Percentiles rank a stretch among this genome's conserved stretches.
Evolutionary conservation across 164 flowering plant genomes (phyloP).

Genomic region (Warburgia ugandensis): DNA sequence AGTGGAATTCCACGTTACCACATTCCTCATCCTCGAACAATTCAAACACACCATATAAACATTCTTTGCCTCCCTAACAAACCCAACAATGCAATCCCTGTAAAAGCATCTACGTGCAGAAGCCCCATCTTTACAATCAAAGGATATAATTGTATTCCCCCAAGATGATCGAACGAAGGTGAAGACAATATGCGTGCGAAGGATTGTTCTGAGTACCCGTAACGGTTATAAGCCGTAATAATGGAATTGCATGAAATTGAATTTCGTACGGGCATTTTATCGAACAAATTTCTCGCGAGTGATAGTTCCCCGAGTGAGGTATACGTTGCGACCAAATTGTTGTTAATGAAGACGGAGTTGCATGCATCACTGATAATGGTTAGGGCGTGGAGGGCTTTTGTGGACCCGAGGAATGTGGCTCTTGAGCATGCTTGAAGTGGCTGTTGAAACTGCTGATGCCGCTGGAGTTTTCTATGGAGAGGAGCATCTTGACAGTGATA

Average conservation of each 20-base stretch:
- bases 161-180: conserved; percentile 16
- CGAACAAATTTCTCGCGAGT: conserved; percentile 50
- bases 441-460: neutral
- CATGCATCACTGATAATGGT: conserved; percentile 32
- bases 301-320: conserved; percentile 23
- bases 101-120: conserved; percentile 42
- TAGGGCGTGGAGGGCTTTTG: conserved; percentile 54
- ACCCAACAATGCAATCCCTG: conserved; percentile 72
- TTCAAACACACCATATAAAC: conserved; percentile 32
- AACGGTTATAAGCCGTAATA: conserved; percentile 32
- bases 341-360: conserved; percentile 28
- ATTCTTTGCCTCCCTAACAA: conserved; percentile 47
- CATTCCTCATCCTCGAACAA: conserved; percentile 53
- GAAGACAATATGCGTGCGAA: conserved; percentile 47
- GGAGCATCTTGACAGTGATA: neutral
- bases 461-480: conserved; percentile 1
- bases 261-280: conserved; percentile 56
- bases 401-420: conserved; percentile 8
- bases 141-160: conserved; percentile 45
- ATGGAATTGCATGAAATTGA: conserved; percentile 54
- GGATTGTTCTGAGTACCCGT: conserved; percentile 30
- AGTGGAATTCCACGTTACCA: conserved; percentile 66
- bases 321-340: conserved; percentile 51
- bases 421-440: conserved; percentile 10
- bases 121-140: conserved; percentile 51